These are phyloP conservation scores for Candida caryicola DNA, from an alignment of 805 yeast species.

Conservation along the genomic window DNA sequence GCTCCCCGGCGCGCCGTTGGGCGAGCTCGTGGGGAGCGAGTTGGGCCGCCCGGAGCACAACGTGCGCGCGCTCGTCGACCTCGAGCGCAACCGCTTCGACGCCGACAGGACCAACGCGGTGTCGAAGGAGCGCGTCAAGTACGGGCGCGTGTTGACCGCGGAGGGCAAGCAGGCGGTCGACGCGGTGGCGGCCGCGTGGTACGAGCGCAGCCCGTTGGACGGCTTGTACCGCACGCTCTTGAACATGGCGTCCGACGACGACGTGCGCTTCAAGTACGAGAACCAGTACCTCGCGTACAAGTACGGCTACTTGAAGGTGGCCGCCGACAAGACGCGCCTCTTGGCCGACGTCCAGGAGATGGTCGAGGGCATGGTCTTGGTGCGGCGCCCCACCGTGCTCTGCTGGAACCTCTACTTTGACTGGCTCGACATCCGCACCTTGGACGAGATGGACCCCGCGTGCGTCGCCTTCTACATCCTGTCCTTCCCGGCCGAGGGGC, in stretches of 20 bases:
- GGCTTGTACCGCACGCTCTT: slow-evolving; percentile 53
- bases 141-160: slow-evolving; percentile 41
- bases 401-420: slow-evolving; percentile 78
- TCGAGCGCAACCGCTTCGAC: slow-evolving; percentile 40
- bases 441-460: slow-evolving; percentile 48
- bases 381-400: slow-evolving; percentile 55
- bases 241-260: slow-evolving; percentile 59
- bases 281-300: slow-evolving; percentile 56
- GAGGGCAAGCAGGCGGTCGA: slow-evolving; percentile 39
- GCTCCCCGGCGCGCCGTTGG: slow-evolving; percentile 56
- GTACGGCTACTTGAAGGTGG: slow-evolving; percentile 49
- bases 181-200: slow-evolving; percentile 45
- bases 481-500: slow-evolving; percentile 57
- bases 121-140: slow-evolving; percentile 48
- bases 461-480: slow-evolving; percentile 51
- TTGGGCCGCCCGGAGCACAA: slow-evolving; percentile 47
- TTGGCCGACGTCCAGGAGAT: slow-evolving; percentile 48
- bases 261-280: slow-evolving; percentile 55
- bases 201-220: slow-evolving; percentile 51
- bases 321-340: slow-evolving; percentile 48
- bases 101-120: slow-evolving; percentile 36
- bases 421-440: slow-evolving; percentile 57
- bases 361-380: slow-evolving; percentile 70
- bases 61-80: slow-evolving; percentile 42
- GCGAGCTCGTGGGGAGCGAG: slow-evolving; percentile 46